These are phyloP conservation scores for Raffaelea albimanens DNA, from an alignment of 2,329 filamentous ascomycete species.

Conservation along the genomic window DNA sequence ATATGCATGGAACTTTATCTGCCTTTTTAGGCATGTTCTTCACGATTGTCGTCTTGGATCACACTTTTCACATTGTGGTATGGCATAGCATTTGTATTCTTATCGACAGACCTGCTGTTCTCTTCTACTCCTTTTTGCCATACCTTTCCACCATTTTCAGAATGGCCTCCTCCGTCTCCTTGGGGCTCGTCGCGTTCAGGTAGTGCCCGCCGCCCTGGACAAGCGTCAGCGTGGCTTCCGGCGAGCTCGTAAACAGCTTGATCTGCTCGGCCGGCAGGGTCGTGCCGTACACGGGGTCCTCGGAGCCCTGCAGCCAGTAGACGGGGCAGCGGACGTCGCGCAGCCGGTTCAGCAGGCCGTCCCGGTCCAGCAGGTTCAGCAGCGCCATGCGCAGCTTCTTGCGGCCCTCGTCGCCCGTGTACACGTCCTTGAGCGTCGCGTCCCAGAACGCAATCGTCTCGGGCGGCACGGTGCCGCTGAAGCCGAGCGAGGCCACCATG, in stretches of 20 bases:
- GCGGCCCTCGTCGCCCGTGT: slow-evolving; percentile 39
- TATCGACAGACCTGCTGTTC: no score
- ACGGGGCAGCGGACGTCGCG: slow-evolving; percentile 40
- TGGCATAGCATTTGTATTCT: no score
- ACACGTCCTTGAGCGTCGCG: slow-evolving; percentile 33
- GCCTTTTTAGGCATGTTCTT: no score
- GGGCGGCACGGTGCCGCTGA: slow-evolving; percentile 27
- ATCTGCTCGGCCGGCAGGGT: slow-evolving; percentile 36
- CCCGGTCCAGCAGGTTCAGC: slow-evolving; percentile 33
- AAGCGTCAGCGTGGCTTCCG: slow-evolving; percentile 31
- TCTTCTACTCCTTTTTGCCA: background rate
- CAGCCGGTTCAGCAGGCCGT: slow-evolving; percentile 36
- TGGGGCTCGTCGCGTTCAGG: slow-evolving; percentile 37
- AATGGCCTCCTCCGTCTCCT: slow-evolving; percentile 34
- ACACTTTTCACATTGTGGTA: no score
- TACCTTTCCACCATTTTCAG: slow-evolving; percentile 28
- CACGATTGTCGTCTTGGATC: no score
- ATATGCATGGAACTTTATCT: no score
- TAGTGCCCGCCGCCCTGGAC: slow-evolving; percentile 39
- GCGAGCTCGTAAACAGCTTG: slow-evolving; percentile 36
- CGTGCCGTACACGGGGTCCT: slow-evolving; percentile 33
- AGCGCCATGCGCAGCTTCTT: slow-evolving; percentile 36
- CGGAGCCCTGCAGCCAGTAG: slow-evolving; percentile 42
- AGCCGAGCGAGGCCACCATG: slow-evolving; percentile 34
- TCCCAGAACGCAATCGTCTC: slow-evolving; percentile 35